These are phyloP conservation scores for Tremella yokohamensis DNA, from an alignment of 768 basidiomycete genomes.

Conservation along the genomic window DNA sequence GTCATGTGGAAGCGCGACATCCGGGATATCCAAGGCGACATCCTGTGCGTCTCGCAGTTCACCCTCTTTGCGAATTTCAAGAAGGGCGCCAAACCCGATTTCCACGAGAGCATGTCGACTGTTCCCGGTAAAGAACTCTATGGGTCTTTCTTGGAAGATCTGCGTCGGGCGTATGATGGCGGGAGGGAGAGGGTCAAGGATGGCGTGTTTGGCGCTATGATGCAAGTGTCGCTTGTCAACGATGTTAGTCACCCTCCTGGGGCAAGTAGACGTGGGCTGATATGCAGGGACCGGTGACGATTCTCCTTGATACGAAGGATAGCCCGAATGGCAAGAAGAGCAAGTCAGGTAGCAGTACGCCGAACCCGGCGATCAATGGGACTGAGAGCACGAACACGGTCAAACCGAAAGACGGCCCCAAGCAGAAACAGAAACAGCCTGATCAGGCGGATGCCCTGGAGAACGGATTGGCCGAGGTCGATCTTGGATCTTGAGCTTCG, in stretches of 20 bases:
- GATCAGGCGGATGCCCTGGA: too few relatives aligned
- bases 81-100: slow-evolving; percentile 70
- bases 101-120: slow-evolving; percentile 81
- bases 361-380: too few relatives aligned
- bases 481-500: too few relatives aligned
- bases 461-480: too few relatives aligned
- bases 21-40: slow-evolving; percentile 80
- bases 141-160: slow-evolving; percentile 64
- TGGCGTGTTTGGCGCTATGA: slow-evolving; percentile 94
- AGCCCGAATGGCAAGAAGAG: too few relatives aligned
- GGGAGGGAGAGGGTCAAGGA: slow-evolving; percentile 81
- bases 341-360: too few relatives aligned
- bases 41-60: slow-evolving; percentile 62
- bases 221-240: slow-evolving; percentile 81
- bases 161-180: slow-evolving; percentile 65
- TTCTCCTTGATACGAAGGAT: neutral
- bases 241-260: slow-evolving; percentile 59
- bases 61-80: slow-evolving; percentile 77
- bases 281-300: neutral
- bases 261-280: neutral
- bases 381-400: too few relatives aligned
- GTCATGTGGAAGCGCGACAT: slow-evolving; percentile 81
- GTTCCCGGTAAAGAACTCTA: slow-evolving; percentile 69
- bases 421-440: too few relatives aligned
- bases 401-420: too few relatives aligned